Conservation (phyloP, 2,329 filamentous ascomycete species). For the Pyricularia pennisetigena region DNA sequence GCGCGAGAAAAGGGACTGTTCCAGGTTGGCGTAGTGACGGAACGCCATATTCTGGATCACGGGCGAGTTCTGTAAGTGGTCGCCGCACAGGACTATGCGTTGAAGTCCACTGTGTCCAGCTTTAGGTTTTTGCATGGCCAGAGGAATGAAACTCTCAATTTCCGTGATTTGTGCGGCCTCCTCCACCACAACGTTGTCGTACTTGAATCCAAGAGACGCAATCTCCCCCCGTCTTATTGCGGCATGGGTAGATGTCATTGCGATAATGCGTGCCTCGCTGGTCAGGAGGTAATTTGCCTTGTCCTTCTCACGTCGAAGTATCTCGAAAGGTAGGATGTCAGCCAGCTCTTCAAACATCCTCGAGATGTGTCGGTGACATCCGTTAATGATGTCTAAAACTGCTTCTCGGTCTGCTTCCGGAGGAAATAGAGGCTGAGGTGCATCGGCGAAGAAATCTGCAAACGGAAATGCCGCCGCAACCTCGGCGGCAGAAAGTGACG, state of each 20-base stretch:
- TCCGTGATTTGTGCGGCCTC: slow-evolving; percentile 97
- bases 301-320: slow-evolving; percentile 77
- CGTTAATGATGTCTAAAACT: slow-evolving; percentile 66
- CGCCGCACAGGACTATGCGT: slow-evolving; percentile 83
- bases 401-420: slow-evolving; percentile 51
- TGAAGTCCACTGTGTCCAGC: slow-evolving; percentile 68
- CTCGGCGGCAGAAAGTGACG: slow-evolving; percentile 46
- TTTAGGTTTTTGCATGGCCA: slow-evolving; percentile 78
- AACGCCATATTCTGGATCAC: slow-evolving; percentile 93
- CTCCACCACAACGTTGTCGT: slow-evolving; percentile 97
- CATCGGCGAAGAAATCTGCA: slow-evolving; percentile 74
- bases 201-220: slow-evolving; percentile 83
- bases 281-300: slow-evolving; percentile 93
- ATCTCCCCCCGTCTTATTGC: slow-evolving; percentile 92
- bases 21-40: slow-evolving; percentile 88
- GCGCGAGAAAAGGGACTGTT: slow-evolving; percentile 89
- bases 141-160: slow-evolving; percentile 90
- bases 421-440: slow-evolving; percentile 78
- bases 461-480: slow-evolving; percentile 77
- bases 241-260: slow-evolving; percentile 97
- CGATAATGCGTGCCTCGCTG: slow-evolving; percentile 93
- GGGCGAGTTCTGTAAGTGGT: slow-evolving; percentile 94
- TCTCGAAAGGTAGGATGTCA: slow-evolving; percentile 91
- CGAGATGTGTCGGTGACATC: slow-evolving; percentile 80
- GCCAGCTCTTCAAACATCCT: slow-evolving; percentile 89